phyloP scores from a whole-genome alignment of 345 rosid genomes.

The Aegle marmelos region DNA sequence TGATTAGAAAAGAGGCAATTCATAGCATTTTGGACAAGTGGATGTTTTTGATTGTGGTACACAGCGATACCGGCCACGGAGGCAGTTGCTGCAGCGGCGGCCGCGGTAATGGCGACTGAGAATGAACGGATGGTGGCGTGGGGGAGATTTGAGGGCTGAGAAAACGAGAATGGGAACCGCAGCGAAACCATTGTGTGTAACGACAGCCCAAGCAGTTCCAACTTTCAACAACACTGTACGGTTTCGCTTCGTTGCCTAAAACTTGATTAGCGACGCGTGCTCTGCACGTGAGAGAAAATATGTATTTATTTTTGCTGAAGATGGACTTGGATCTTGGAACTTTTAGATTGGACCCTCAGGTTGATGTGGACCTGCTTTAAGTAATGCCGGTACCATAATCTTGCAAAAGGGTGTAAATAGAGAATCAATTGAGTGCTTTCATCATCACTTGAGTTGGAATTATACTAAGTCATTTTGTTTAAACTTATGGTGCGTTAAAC shows the following conservation, averaged over 20 bases:
- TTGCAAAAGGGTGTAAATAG: no score
- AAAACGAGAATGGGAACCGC: constrained; percentile 79
- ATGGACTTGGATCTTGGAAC: background rate
- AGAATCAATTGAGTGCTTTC: no score
- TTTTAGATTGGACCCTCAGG: no score
- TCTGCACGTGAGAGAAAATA: background rate
- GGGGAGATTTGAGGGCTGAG: constrained; percentile 48
- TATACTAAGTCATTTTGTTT: no score
- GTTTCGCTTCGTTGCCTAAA: background rate
- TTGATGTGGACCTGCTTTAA: no score
- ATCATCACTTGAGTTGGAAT: no score
- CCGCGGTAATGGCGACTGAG: constrained; percentile 31
- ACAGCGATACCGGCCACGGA: constrained; percentile 42
- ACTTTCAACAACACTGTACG: no score
- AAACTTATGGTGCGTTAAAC: fast-evolving
- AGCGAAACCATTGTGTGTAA: constrained; percentile 51
- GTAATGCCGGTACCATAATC: fast-evolving
- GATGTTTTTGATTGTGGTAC: constrained; percentile 32
- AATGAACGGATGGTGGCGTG: constrained; percentile 17
- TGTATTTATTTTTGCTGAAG: background rate
- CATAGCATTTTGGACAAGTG: constrained; percentile 31
- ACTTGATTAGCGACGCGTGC: background rate
- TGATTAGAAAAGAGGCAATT: constrained; percentile 32
- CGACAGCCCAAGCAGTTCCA: no score
- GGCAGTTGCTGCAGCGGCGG: constrained; percentile 39